phyloP scores from a whole-genome alignment of 2,329 filamentous ascomycete genomes.

The Anthostomella pinea region DNA sequence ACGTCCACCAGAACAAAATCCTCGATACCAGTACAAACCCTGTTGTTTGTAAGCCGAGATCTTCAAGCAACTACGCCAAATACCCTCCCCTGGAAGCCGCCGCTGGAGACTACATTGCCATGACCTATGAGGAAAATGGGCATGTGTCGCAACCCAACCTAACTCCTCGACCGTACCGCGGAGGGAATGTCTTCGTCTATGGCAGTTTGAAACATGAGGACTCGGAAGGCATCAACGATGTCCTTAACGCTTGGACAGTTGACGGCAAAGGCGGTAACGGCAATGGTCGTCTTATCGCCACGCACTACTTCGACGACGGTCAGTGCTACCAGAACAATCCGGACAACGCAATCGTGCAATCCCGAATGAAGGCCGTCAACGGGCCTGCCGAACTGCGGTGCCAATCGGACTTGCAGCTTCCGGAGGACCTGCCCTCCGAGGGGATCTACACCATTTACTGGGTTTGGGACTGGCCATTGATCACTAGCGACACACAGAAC shows the following conservation, averaged over 20 bases:
- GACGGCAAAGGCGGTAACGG: slow-evolving; percentile 79
- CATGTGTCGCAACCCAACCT: slow-evolving; percentile 63
- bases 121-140: slow-evolving; percentile 72
- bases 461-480: slow-evolving; percentile 91
- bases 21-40: slow-evolving; percentile 45
- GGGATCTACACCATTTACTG: slow-evolving; percentile 82
- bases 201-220: slow-evolving; percentile 60
- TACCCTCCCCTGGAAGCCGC: slow-evolving; percentile 59
- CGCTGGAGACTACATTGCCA: slow-evolving; percentile 61
- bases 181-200: slow-evolving; percentile 73
- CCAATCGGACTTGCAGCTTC: slow-evolving; percentile 77
- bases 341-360: slow-evolving; percentile 47
- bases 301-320: slow-evolving; percentile 82
- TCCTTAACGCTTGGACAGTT: slow-evolving; percentile 74
- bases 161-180: slow-evolving; percentile 57
- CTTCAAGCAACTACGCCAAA: slow-evolving; percentile 53
- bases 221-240: slow-evolving; percentile 36
- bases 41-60: slow-evolving; percentile 58
- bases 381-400: slow-evolving; percentile 67
- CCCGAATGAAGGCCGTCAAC: no score
- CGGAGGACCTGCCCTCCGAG: slow-evolving; percentile 58
- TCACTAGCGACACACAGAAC: slow-evolving; percentile 42
- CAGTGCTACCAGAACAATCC: slow-evolving; percentile 72
- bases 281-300: slow-evolving; percentile 72
- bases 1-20: slow-evolving; percentile 58